phyloP scores from a whole-genome alignment of 2,329 filamentous ascomycete species.

The Epichloe typhina region DNA sequence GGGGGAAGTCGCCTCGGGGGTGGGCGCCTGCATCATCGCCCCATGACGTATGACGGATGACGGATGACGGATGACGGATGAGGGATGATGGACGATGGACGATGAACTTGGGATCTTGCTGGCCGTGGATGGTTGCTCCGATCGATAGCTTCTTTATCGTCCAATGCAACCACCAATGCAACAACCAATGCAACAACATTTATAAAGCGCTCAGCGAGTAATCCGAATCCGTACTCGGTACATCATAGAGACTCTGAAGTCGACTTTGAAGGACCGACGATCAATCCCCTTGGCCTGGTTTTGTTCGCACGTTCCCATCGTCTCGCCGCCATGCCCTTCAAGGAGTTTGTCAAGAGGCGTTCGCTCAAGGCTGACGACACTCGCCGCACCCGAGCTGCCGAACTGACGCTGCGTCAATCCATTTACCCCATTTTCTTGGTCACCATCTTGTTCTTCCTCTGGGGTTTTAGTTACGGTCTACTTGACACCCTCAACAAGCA shows the following conservation, averaged over 20 bases:
- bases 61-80: too few relatives aligned
- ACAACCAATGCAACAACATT: background rate
- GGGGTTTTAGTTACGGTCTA: slow-evolving; percentile 33
- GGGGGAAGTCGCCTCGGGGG: background rate
- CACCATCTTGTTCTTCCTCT: slow-evolving; percentile 32
- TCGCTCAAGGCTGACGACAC: slow-evolving; percentile 31
- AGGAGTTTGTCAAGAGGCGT: slow-evolving; percentile 30
- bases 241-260: background rate
- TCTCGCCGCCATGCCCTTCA: slow-evolving; percentile 23
- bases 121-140: background rate
- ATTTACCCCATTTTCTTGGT: slow-evolving; percentile 50
- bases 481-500: slow-evolving; percentile 37
- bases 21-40: background rate
- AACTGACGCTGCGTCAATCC: slow-evolving; percentile 54
- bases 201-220: background rate
- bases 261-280: background rate
- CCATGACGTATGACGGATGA: too few relatives aligned
- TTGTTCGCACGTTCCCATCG: background rate
- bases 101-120: background rate
- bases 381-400: slow-evolving; percentile 28
- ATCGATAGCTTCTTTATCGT: background rate
- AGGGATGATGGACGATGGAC: background rate
- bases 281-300: background rate
- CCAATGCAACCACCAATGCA: background rate
- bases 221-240: background rate